Base-by-base conservation (phyloP, 805 yeast species). In the Ogataea degrootiae region DNA sequence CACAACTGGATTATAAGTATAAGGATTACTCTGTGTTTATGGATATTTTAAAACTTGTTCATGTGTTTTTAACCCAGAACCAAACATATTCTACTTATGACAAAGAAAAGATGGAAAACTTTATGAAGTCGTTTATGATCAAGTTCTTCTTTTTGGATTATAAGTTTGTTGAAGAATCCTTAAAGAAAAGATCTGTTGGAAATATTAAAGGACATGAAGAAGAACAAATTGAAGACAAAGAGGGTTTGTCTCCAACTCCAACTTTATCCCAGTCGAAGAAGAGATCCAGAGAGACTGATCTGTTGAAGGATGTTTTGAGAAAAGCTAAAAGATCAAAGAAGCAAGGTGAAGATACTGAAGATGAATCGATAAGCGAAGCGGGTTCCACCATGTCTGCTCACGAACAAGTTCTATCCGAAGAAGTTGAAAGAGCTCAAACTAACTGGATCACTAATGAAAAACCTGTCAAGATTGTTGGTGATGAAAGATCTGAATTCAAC, bases 81-180 rank as follows among this genome's bases (percentile, higher is more conserved):
- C 83, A 90, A 9, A 77, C 84, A 22, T 89, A 87, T 65, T 88
- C 97, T 1, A 78, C 79, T 21, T 77, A 79, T 52, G 98, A 92
- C 64, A 81, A 89, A 49, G 95, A 86, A 46, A 80, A 84, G 57
- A 73, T 91, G 61, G 80, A 76, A 48, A 82, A 79, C 36, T 87
- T 89, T 58, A 70, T 89, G 67, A 78, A 77, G 59, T 77, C 81
- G 11, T 90, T 92, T 56, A 58, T 89, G 34, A 75, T 85, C 2
- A 67, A 85, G 44, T 88, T 91, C 63, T 92, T 90, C 63, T 79
- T 77, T 29, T 71, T 82, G 49, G 75, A 82, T 34, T 58, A 74
- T 2, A 75, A 75, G 22, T 70, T 57, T 34, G 70, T 83, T 26
- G 79, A 80, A 8, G 69, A 66, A 4, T 65, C 68, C 22, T 50